Base-by-base conservation (phyloP, 2,329 filamentous ascomycete species). In the Colletotrichum somersetense region DNA sequence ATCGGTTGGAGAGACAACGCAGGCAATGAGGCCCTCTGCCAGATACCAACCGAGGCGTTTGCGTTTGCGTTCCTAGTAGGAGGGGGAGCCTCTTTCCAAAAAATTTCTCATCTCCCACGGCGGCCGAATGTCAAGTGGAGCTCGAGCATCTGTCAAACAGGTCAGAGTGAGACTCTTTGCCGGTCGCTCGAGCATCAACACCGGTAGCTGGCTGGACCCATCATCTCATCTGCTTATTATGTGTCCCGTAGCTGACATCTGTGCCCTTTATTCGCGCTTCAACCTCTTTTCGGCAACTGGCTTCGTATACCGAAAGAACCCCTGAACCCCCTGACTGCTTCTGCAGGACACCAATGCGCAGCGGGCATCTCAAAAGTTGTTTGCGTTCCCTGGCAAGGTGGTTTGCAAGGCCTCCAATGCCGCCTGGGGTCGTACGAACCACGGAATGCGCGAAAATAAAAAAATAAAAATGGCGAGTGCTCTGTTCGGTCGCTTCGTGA, bases 1-100 rank as follows among this genome's bases (percentile, higher is more conserved):
- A 68, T 68, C 65, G 58, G 58, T 71, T 68, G 69, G 66, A 26
- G 46, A 58, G 66, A 62, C 65, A 71, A 71, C 69, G 53, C 26
- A 23, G 35, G 48, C n/a, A 46, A 62, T 23, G 30, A 35, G 26
- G 26, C 6, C 46, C 30, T 46, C 62, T 38, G 26, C 40, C 62
- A 55, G 38, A n/a, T 4, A 26, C 35, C 53, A 44, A 66, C 53
- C 35, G 42, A 62, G n/a, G 56, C 23, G 7, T 46, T 23, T 23
- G 33, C 26, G 11, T 53, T 33, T 23, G 33, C 26, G 11, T 46
- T 33, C 20, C 23, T 16, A 20, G 26, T 35, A 53, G 44, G 57
- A 16, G 14, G 16, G 26, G 30, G 30, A 26, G 33, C 46, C 44
- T 52, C 44, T 48, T 62, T 40, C 23, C 20, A 16, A 20, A 14